Base-by-base conservation (phyloP, 169 alveolate genomes). In the Plasmodium gonderi region DNA sequence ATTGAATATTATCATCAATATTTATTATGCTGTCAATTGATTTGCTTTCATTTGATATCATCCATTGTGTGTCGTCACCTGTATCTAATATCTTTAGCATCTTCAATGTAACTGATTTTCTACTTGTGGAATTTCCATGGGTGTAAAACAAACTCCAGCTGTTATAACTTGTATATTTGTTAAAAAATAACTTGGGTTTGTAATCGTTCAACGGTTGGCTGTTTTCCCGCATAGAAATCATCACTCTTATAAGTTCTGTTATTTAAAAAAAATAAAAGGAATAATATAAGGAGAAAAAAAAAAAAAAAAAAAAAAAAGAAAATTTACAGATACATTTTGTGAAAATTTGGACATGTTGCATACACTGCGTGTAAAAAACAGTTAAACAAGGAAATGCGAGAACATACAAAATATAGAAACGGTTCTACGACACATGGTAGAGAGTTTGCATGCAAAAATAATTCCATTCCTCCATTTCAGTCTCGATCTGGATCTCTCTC, bases 141-240 rank as follows among this genome's bases (percentile, higher is more conserved):
- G 40, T 40, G 68, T 42, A 87, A 64, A 51, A 76, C 23, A 87
- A 54, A 33, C 78, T 14, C 93, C 93, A 87, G 38, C 93, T 87
- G 45, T 75, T 74, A 29, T 75, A 74, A 26, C 4, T 75, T 42
- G 85, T 65, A 45, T 87, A 87, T 33, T 87, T 87, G 17, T 44
- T 87, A 47, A 87, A 87, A 65, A 87, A 87, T 40, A 87, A 44
- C n/a, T 87, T 87, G 9, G 89, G 65, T 20, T 33, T 23, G 7
- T 6, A 44, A 31, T 38, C 64, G 40, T 54, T 8, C 20, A 64
- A 31, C 26, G n/a, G 0, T 87, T 44, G 29, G 47, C 31, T 49
- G 23, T 65, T 33, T 4, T 1, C 49, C 67, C 69, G 20, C 45
- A 51, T 4, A 31, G 40, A 2, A 6, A 75, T 75, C 38, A 87